phyloP scores from a whole-genome alignment of 176 grass and related monocot genomes.

The Coix lacrymajobi region DNA sequence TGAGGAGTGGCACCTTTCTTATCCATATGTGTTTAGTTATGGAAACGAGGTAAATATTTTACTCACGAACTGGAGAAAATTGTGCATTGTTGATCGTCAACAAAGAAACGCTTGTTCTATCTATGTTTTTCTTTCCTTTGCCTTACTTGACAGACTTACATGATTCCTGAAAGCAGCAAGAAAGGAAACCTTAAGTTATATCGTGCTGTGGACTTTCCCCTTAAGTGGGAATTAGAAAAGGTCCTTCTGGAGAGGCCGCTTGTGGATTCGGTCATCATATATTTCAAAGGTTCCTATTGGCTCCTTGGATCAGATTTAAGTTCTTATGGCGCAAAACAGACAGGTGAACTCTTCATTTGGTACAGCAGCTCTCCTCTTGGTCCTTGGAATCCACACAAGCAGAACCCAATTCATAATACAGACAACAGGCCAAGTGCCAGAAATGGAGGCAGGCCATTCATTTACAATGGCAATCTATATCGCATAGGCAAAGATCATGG shows the following conservation, averaged over 20 bases:
- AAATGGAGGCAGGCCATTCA: conserved; percentile 84
- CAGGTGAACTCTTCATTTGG: conserved; percentile 65
- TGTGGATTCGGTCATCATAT: conserved; percentile 75
- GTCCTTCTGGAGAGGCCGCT: conserved; percentile 74
- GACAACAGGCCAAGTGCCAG: conserved; percentile 44
- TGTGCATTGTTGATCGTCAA: neutral
- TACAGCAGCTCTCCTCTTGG: conserved; percentile 65
- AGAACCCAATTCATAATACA: conserved; percentile 44
- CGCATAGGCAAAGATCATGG: conserved; percentile 51
- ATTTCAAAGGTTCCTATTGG: conserved; percentile 55
- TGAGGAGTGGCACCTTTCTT: conserved; percentile 95
- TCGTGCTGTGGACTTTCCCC: conserved; percentile 61
- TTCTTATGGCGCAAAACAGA: conserved; percentile 47
- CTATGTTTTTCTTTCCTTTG: neutral
- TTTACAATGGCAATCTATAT: conserved; percentile 67
- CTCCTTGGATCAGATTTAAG: conserved; percentile 87
- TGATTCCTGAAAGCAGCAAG: conserved; percentile 93
- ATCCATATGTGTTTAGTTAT: conserved; percentile 72
- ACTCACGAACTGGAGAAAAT: neutral
- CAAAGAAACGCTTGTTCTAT: neutral
- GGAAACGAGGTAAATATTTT: conserved; percentile 44
- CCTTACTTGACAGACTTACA: conserved; percentile 49
- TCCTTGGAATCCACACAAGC: conserved; percentile 71
- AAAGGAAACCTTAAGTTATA: conserved; percentile 73
- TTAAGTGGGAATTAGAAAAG: conserved; percentile 68